Base-by-base conservation (phyloP, 306 rosid genomes). In the Cucurbita ficifolia region DNA sequence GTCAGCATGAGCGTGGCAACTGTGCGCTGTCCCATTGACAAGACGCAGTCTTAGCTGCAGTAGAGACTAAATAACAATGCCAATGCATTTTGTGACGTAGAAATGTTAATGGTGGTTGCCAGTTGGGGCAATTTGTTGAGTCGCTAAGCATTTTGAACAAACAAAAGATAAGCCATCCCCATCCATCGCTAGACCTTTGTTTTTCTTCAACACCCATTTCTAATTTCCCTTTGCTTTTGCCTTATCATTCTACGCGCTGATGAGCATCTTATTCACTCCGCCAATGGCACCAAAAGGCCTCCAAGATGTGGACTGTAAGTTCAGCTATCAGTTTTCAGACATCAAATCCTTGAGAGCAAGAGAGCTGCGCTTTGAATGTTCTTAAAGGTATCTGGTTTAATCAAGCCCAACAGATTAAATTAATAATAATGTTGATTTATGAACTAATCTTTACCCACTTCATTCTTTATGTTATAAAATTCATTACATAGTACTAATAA, bases 241-340 rank as follows among this genome's bases (percentile, higher is more conserved):
- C 33, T 29, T 29, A 29, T 29, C 33, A 29, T 29, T 29, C 3
- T 29, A 29, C 33, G 33, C 33, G 33, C 2, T 29, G 33, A 29
- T 29, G 33, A 29, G 33, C 33, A 2, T 29, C 33, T 29, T 29
- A 29, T 29, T 29, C 33, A 29, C 33, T 29, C 33, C 33, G 3
- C 33, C 33, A 29, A 29, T 29, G 33, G 33, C 33, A 29, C 33
- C 33, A 29, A 29, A 29, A 29, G 33, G 33, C 33, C 33, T 29
- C 33, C 33, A n/a, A 17, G 82, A 48, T 70, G 75, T 77, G n/a
- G 76, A 79, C 85, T 68, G 76, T 76, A 75, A 83, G 90, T 53
- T 73, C 80, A 83, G 87, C 87, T 77, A 83, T 56, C 81, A 45
- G 55, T 52, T 29, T 69, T 13, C 72, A 68, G 55, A 77, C 70